These are phyloP conservation scores for Plasmodium fragile DNA, from an alignment of 169 alveolate species.

Conservation along the genomic window DNA sequence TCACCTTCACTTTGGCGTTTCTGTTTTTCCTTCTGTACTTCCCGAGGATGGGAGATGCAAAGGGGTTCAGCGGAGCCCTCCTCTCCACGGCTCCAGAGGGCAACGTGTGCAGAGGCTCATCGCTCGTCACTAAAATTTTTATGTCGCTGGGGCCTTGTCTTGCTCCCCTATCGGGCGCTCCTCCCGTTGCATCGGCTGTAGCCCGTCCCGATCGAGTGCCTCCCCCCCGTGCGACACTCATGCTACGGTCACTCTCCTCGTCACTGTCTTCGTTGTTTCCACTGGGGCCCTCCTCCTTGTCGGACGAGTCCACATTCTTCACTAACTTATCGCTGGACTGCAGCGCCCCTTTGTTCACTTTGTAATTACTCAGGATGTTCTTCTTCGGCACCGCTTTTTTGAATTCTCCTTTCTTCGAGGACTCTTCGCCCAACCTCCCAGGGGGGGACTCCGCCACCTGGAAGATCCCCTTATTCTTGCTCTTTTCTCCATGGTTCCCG, in stretches of 20 bases:
- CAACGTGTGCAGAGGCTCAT: slow-evolving; percentile 36
- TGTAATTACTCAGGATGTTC: not conserved
- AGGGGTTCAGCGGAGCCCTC: slow-evolving; percentile 78
- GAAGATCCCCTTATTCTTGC: not conserved
- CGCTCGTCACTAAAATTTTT: slow-evolving; percentile 42
- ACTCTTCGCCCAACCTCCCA: not conserved
- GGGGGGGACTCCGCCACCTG: not conserved
- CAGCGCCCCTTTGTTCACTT: not conserved
- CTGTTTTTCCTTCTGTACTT: slow-evolving; percentile 55
- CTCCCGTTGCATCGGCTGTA: not conserved
- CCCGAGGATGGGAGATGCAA: slow-evolving; percentile 39
- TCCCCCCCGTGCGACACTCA: not conserved
- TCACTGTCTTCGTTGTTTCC: not conserved
- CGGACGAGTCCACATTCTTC: not conserved
- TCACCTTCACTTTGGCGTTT: slow-evolving; percentile 32
- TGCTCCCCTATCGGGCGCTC: not conserved
- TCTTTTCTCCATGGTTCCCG: not conserved
- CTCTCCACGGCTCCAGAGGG: slow-evolving; percentile 78
- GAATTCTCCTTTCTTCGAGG: not conserved
- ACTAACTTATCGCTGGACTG: not conserved
- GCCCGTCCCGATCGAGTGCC: not conserved
- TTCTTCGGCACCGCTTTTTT: not conserved
- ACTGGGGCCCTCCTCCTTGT: not conserved
- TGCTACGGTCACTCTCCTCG: not conserved
- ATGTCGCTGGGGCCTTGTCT: not conserved